Conservation (phyloP, 345 rosid species). For the Aethionema arabicum region DNA sequence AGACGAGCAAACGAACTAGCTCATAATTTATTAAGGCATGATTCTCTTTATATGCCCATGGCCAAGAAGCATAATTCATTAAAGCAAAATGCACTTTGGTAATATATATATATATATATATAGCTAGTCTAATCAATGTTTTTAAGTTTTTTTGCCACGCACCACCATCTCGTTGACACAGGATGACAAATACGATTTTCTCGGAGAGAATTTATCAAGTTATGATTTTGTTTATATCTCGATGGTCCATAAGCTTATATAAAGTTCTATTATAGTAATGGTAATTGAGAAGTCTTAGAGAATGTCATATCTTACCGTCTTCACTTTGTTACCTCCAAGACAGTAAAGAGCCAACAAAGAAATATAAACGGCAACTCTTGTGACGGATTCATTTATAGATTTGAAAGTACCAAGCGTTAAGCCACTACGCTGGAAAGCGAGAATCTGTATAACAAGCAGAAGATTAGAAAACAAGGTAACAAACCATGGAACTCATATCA, state of each 20-base stretch:
- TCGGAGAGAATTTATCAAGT: too few relatives aligned
- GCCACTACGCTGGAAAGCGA: slow-evolving; percentile 77
- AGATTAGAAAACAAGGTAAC: slow-evolving; percentile 13
- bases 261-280: slow-evolving; percentile 12
- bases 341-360: slow-evolving; percentile 81
- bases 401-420: slow-evolving; percentile 91
- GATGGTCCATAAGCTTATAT: slow-evolving; percentile 14
- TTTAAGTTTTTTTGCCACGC: too few relatives aligned
- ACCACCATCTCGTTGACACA: too few relatives aligned
- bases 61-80: too few relatives aligned
- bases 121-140: too few relatives aligned
- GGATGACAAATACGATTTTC: too few relatives aligned
- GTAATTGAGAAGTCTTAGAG: slow-evolving; percentile 28
- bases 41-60: too few relatives aligned
- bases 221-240: slow-evolving; percentile 5
- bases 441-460: slow-evolving; percentile 58
- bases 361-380: slow-evolving; percentile 86
- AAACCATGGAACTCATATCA: slow-evolving; percentile 14
- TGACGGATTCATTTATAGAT: slow-evolving; percentile 84
- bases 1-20: too few relatives aligned
- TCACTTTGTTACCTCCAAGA: slow-evolving; percentile 97
- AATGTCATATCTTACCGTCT: slow-evolving; percentile 63
- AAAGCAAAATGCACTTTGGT: too few relatives aligned
- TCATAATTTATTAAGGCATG: too few relatives aligned
- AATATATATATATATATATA: too few relatives aligned